Conservation (phyloP, 177 flowering plant species). For the Telopea speciosissima region DNA sequence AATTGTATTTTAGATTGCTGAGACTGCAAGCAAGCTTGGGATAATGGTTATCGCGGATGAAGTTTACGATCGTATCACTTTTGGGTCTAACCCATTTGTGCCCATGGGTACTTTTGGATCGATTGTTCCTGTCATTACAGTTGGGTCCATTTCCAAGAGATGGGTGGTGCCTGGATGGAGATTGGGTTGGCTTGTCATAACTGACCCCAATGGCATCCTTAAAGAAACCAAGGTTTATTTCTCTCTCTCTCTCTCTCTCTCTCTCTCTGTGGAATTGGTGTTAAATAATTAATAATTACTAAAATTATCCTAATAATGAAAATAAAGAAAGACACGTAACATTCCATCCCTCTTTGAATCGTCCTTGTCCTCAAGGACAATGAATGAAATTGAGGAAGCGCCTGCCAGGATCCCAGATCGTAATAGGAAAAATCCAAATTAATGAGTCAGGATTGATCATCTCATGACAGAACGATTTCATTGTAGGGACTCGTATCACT, state of each 20-base stretch:
- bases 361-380: too few species aligned
- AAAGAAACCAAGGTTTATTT: constrained; percentile 72
- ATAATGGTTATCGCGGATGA: constrained; percentile 37
- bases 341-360: too few species aligned
- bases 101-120: constrained; percentile 62
- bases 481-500: too few species aligned
- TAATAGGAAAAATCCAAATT: too few species aligned
- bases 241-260: neutral
- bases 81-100: constrained; percentile 50
- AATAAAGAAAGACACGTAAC: too few species aligned
- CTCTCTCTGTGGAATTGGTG: too few species aligned
- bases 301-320: too few species aligned
- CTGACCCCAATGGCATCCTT: constrained; percentile 56
- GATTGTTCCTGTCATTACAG: constrained; percentile 66
- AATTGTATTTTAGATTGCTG: constrained; percentile 47
- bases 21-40: constrained; percentile 69
- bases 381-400: too few species aligned
- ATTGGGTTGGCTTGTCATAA: constrained; percentile 59
- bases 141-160: constrained; percentile 38
- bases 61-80: constrained; percentile 78
- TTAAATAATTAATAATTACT: too few species aligned
- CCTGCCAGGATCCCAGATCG: too few species aligned
- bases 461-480: too few species aligned
- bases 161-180: constrained; percentile 49
- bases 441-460: too few species aligned